Evolutionary conservation across 2,329 filamentous ascomycete genomes (phyloP).

Genomic region (Arachnomyces sp.): DNA sequence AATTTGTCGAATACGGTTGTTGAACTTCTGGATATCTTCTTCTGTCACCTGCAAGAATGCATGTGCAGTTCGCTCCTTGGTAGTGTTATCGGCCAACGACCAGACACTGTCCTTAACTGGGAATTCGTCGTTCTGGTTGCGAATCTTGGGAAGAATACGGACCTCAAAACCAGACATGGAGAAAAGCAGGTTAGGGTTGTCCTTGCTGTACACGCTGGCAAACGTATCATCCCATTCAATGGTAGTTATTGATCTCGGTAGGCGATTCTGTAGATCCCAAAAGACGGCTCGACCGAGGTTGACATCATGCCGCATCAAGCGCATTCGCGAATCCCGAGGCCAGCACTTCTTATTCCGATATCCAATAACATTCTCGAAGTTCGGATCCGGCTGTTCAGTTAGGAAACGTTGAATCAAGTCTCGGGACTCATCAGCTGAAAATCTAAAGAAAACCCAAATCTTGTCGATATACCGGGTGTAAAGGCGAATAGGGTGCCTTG

Average conservation of each 20-base stretch:
- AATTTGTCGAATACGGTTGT: slow-evolving; percentile 96
- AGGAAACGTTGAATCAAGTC: slow-evolving; percentile 96
- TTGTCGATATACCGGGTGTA: slow-evolving; percentile 97
- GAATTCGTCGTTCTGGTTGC: slow-evolving; percentile 94
- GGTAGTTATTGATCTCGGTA: slow-evolving; percentile 89
- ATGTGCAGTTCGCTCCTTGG: slow-evolving; percentile 93
- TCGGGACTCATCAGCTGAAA: slow-evolving; percentile 85
- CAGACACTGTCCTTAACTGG: slow-evolving; percentile 96
- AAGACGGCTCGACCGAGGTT: slow-evolving; percentile 96
- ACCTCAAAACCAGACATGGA: slow-evolving; percentile 99
- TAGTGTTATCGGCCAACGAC: slow-evolving; percentile 93
- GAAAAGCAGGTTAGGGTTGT: slow-evolving; percentile 94
- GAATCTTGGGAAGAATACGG: slow-evolving; percentile 86
- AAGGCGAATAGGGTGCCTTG: slow-evolving; percentile 88
- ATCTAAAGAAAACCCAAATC: slow-evolving; percentile 96
- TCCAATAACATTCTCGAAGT: slow-evolving; percentile 98
- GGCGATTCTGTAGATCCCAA: slow-evolving; percentile 96
- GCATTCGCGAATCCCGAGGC: slow-evolving; percentile 96
- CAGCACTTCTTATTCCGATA: slow-evolving; percentile 99
- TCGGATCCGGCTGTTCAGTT: slow-evolving; percentile 95
- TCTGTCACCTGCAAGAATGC: slow-evolving; percentile 97
- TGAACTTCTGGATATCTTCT: slow-evolving; percentile 97
- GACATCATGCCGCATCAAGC: slow-evolving; percentile 96
- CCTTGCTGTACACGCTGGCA: slow-evolving; percentile 92
- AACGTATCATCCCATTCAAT: slow-evolving; percentile 99